Evolutionary conservation across 257 asterid species (phyloP).

Genomic region (Nicotiana obtusifolia): DNA sequence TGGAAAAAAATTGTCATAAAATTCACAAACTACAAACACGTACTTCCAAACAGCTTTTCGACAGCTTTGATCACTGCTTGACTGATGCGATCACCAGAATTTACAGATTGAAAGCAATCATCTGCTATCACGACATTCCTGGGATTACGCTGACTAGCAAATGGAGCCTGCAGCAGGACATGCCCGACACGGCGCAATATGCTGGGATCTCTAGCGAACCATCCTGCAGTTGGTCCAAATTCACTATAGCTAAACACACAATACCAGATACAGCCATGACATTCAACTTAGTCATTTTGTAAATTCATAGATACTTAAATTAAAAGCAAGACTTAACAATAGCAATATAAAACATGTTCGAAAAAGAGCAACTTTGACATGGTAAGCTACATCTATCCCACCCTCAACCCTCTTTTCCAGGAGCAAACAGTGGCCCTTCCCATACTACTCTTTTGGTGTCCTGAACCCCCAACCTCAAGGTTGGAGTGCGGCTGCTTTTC

Average conservation of each 20-base stretch:
- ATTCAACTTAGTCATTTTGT: not conserved
- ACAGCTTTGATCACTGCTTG: constrained; percentile 60
- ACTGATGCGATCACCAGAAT: constrained; percentile 48
- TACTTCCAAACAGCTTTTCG: constrained; percentile 89
- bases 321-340: not conserved
- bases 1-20: not conserved
- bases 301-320: not conserved
- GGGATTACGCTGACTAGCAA: constrained; percentile 62
- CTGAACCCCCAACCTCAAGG: not conserved
- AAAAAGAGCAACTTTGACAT: not conserved
- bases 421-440: not conserved
- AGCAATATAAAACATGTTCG: not conserved
- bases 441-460: not conserved
- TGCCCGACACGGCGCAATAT: constrained; percentile 90
- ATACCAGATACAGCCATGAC: not conserved
- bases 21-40: constrained; percentile 14
- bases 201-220: constrained; percentile 87
- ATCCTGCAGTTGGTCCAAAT: constrained; percentile 47
- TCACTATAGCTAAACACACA: not conserved
- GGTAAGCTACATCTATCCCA: not conserved
- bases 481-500: not conserved
- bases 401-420: not conserved
- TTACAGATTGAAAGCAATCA: constrained; percentile 65
- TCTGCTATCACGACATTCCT: constrained; percentile 74
- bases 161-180: constrained; percentile 80